Percentiles rank a stretch among this genome's conserved stretches.
These are phyloP conservation scores for Plasmopara muralis DNA, from an alignment of 352 stramenopile species.

Conservation along the genomic window DNA sequence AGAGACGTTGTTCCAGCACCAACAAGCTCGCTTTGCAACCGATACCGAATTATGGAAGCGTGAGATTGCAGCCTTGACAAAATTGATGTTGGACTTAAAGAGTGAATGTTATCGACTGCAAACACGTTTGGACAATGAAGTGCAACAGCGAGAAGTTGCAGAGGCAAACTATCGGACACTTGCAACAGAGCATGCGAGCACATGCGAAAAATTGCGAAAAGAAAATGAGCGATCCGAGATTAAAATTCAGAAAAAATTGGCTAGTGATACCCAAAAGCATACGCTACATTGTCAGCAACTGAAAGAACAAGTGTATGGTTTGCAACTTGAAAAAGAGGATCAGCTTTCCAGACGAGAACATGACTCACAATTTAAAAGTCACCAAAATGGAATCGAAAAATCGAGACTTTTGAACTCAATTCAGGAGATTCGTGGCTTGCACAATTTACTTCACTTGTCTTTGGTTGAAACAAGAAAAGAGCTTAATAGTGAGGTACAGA, in stretches of 20 bases:
- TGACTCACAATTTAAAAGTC: conserved; percentile 8
- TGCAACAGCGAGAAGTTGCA: conserved; percentile 11
- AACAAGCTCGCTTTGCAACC: conserved; percentile 28
- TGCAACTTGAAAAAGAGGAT: conserved; percentile 23
- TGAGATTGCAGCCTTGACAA: conserved; percentile 37
- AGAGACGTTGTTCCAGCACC: conserved; percentile 26
- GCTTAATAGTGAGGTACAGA: conserved; percentile 23
- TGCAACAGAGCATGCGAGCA: conserved; percentile 8
- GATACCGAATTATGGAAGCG: conserved; percentile 36
- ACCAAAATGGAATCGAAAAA: conserved; percentile 15
- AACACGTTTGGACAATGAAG: conserved; percentile 5
- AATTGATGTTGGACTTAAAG: conserved; percentile 36
- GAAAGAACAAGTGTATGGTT: conserved; percentile 15
- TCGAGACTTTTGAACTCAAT: conserved; percentile 13
- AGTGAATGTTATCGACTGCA: conserved; percentile 21
- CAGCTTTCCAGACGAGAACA: conserved; percentile 4
- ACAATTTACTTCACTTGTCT: conserved; percentile 18
- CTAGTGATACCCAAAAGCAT: conserved; percentile 1
- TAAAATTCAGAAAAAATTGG: conserved; percentile 13
- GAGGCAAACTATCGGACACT: conserved; percentile 14
- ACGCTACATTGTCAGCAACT: conserved; percentile 7
- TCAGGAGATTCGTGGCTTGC: conserved; percentile 17
- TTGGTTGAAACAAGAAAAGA: conserved; percentile 14
- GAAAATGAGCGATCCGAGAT: conserved; percentile 21
- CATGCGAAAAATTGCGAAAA: conserved; percentile 14